Base-by-base conservation (phyloP, 2,329 filamentous ascomycete genomes). In the Fusarium sulawesiense region DNA sequence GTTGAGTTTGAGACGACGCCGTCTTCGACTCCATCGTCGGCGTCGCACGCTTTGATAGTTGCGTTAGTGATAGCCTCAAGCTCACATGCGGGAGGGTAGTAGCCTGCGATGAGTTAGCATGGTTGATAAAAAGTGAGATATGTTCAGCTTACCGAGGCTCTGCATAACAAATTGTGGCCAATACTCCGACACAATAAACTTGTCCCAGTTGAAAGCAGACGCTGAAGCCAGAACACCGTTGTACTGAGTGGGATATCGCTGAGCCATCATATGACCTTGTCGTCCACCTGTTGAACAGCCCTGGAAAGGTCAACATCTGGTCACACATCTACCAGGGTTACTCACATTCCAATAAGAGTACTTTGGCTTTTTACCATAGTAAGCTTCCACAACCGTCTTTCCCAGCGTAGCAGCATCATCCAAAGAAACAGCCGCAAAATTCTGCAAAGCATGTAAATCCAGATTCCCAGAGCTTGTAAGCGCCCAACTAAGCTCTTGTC, bases 201-300 rank as follows among this genome's bases (percentile, higher is more conserved):
- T 55, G 79, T 47, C 78, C 80, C 71, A 87, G 44, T 80, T 72
- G 8, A 83, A 64, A 9, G 83, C 86, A 2, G 83, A 81, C 3
- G 78, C 78, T 0, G 80, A 82, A 2, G 85, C 86, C 0, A 87
- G 73, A 16, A 88, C 82, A 4, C 87, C 87, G 47, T 88, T 84
- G 46, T 86, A 88, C 34, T 85, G 83, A 2, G 83, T 79, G 0
- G 87, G 86, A 62, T 84, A 87, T 11, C 80, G 74, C 68, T 88
- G 84, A 0, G 85, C 83, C 13, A 85, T 79, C 70, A 84, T 84
- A 25, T 87, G 76, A 10, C 86, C 87, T 73, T 89, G 86, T 2
- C 87, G 79, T 4, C 87, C 87, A 14, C 87, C 86, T 0, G 84
- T 86, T 2, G 84, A 86, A 70, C 86, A 88, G 16, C 86, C 64